phyloP scores from a whole-genome alignment of 345 rosid genomes.

The Noccaea bulbosa region DNA sequence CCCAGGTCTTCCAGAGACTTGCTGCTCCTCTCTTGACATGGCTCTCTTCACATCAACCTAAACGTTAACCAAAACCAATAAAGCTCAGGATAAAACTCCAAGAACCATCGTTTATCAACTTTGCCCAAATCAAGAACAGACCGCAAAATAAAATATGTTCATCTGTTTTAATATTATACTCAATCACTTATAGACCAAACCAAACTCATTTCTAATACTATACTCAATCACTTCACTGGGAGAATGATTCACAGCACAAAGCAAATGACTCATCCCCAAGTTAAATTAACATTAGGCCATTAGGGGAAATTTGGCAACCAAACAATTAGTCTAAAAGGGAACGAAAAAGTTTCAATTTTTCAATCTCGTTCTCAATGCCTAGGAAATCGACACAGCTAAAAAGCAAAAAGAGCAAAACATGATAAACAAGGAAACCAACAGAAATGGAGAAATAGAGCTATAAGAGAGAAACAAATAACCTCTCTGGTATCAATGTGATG shows the following conservation, averaged over 20 bases:
- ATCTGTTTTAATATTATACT: not conserved
- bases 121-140: not conserved
- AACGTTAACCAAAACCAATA: not conserved
- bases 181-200: not conserved
- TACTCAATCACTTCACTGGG: not conserved
- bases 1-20: slow-evolving; percentile 65
- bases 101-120: not conserved
- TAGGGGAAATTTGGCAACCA: not conserved
- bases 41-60: slow-evolving; percentile 97
- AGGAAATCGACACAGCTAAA: not conserved
- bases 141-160: not conserved
- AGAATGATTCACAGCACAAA: not conserved
- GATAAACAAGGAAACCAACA: not conserved
- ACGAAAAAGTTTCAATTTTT: not conserved
- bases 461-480: slow-evolving; percentile 44
- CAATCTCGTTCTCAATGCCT: not conserved
- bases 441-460: not conserved
- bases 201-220: not conserved
- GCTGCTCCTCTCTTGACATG: slow-evolving; percentile 93
- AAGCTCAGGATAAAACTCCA: slow-evolving; percentile 13
- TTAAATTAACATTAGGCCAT: not conserved
- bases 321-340: not conserved
- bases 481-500: slow-evolving; percentile 74
- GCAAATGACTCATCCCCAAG: not conserved
- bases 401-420: not conserved